phyloP scores from a whole-genome alignment of 805 yeast species.

The Candida tibetensis region DNA sequence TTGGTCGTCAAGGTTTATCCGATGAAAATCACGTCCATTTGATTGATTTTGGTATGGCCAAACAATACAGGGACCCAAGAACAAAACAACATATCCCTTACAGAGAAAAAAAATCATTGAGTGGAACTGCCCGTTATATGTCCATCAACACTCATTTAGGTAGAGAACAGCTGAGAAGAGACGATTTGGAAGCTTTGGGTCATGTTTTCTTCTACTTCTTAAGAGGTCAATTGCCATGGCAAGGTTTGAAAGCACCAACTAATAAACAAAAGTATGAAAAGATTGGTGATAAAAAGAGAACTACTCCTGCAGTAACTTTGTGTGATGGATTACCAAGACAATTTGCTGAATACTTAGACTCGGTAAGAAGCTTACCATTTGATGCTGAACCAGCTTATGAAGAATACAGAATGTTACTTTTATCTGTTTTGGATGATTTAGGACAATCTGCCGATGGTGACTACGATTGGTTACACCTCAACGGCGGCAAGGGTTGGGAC shows the following conservation, averaged over 20 bases:
- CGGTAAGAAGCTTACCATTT: constrained; percentile 66
- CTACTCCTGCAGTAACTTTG: constrained; percentile 60
- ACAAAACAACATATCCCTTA: constrained; percentile 81
- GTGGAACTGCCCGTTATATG: constrained; percentile 88
- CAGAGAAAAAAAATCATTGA: constrained; percentile 72
- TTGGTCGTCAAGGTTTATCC: constrained; percentile 58
- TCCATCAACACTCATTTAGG: constrained; percentile 86
- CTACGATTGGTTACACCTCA: constrained; percentile 80
- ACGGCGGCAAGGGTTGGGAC: constrained; percentile 82
- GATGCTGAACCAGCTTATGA: constrained; percentile 81
- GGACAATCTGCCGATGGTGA: constrained; percentile 63
- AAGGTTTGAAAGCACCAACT: constrained; percentile 86
- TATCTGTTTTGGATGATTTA: constrained; percentile 53
- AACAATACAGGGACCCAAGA: constrained; percentile 76
- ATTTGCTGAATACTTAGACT: constrained; percentile 69
- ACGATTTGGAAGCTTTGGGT: constrained; percentile 77
- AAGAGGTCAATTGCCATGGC: constrained; percentile 84
- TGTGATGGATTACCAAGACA: constrained; percentile 67
- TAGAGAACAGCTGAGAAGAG: constrained; percentile 79
- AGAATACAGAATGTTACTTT: constrained; percentile 59
- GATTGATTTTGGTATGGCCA: constrained; percentile 87
- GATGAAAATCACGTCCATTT: constrained; percentile 68
- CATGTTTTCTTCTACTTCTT: constrained; percentile 79
- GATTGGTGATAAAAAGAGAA: constrained; percentile 76
- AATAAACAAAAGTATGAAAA: constrained; percentile 80